Evolutionary conservation across 2,329 filamentous ascomycete species (phyloP).

Genomic region (Arthrobotrys entomopaga): DNA sequence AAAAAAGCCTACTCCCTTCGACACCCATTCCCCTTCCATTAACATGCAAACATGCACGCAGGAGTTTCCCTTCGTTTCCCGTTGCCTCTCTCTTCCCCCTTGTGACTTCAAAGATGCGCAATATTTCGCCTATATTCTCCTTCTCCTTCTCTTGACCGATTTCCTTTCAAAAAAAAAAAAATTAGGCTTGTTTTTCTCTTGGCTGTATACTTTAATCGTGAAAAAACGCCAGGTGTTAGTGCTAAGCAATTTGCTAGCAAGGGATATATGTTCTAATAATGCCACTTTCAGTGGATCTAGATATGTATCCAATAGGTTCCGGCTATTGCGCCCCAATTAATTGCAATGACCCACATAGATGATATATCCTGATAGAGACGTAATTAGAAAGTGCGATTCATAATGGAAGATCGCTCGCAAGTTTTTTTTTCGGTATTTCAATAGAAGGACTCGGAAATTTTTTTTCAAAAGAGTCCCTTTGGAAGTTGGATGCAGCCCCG

Average conservation of each 20-base stretch:
- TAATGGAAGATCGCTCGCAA: too few relatives aligned
- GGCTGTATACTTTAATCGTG: too few relatives aligned
- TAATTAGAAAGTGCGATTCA: constrained; percentile 28
- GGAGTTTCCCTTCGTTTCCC: constrained; percentile 17
- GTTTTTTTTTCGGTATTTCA: too few relatives aligned
- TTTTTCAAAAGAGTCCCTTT: constrained; percentile 1
- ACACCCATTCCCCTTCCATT: background rate
- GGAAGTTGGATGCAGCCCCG: background rate
- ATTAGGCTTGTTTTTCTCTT: too few relatives aligned
- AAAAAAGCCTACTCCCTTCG: constrained; percentile 4
- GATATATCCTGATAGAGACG: background rate
- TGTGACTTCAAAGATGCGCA: background rate
- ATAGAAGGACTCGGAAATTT: constrained; percentile 35
- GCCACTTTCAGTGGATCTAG: too few relatives aligned
- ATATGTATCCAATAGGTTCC: too few relatives aligned
- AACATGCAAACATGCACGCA: constrained; percentile 23
- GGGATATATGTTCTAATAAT: too few relatives aligned
- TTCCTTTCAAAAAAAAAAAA: too few relatives aligned
- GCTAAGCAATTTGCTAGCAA: too few relatives aligned
- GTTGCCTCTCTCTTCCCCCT: constrained; percentile 3
- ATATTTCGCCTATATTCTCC: constrained; percentile 2
- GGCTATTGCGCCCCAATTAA: too few relatives aligned
- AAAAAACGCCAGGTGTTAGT: too few relatives aligned
- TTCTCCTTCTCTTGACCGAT: constrained; percentile 21
- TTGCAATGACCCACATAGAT: too few relatives aligned